Conservation (phyloP, 169 alveolate species). For the Amoebophrya sp. region DNA sequence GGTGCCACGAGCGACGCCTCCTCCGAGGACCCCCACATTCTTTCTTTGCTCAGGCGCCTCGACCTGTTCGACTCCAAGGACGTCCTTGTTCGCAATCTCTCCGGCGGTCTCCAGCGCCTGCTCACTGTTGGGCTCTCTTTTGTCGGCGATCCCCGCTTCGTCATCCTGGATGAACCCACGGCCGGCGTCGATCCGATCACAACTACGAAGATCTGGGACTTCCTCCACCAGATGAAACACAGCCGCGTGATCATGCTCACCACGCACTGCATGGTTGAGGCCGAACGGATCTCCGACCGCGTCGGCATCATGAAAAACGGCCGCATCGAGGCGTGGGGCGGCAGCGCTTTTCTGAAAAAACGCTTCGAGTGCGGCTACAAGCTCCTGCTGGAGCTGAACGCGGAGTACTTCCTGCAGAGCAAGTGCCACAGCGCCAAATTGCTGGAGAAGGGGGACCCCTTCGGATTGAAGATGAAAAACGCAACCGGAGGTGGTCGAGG, state of each 20-base stretch:
- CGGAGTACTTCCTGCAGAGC: neutral
- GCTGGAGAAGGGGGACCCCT: neutral
- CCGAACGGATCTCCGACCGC: conserved; percentile 37
- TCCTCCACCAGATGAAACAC: conserved; percentile 46
- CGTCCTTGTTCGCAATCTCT: conserved; percentile 20
- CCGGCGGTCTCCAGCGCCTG: conserved; percentile 69
- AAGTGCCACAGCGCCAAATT: neutral
- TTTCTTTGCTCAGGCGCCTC: neutral
- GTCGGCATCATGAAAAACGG: conserved; percentile 61
- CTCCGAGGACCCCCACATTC: too few relatives aligned
- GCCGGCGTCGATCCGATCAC: conserved; percentile 79
- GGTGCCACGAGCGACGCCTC: neutral
- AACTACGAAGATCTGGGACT: conserved; percentile 65
- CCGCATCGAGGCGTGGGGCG: neutral
- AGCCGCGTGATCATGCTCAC: conserved; percentile 57
- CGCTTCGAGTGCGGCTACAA: neutral
- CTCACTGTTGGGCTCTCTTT: conserved; percentile 65
- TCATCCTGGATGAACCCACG: conserved; percentile 71
- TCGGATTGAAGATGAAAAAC: neutral
- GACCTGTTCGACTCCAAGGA: neutral
- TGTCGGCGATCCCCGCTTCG: conserved; percentile 67
- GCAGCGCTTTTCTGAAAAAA: neutral
- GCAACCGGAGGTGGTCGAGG: neutral
- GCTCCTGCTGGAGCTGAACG: neutral
- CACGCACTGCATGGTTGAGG: conserved; percentile 79